These are phyloP conservation scores for Mycena leptocephala DNA, from an alignment of 768 basidiomycete genomes.

Conservation along the genomic window DNA sequence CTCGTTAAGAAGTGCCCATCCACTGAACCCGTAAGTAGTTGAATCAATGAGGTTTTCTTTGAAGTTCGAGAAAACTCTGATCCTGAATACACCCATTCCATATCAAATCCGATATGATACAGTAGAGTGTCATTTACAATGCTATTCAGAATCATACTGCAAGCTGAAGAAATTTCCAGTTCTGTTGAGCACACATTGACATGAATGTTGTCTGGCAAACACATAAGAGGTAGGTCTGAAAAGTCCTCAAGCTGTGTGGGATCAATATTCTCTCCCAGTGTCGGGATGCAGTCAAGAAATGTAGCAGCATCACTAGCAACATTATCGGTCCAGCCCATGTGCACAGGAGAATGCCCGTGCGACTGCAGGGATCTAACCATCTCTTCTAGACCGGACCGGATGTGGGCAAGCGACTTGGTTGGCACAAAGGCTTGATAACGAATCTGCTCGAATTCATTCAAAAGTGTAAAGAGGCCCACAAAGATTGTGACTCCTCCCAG, in stretches of 20 bases:
- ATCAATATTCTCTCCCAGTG: conserved; percentile 25
- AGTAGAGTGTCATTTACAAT: neutral
- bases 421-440: conserved; percentile 10
- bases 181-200: neutral
- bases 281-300: conserved; percentile 36
- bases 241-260: neutral
- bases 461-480: conserved; percentile 28
- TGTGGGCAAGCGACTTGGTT: conserved; percentile 33
- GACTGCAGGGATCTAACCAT: conserved; percentile 10
- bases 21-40: too few relatives aligned
- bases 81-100: neutral
- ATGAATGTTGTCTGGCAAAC: neutral
- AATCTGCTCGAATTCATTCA: conserved; percentile 39
- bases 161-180: neutral
- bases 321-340: conserved; percentile 31
- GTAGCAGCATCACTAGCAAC: conserved; percentile 24
- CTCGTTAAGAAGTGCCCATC: too few relatives aligned
- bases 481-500: neutral
- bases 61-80: neutral
- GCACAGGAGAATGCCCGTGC: conserved; percentile 27
- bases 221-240: neutral
- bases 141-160: neutral
- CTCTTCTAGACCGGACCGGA: conserved; percentile 20
- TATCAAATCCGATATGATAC: neutral
- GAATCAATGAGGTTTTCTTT: neutral